phyloP scores from a whole-genome alignment of 768 basidiomycete species.

The Boletus tomentosulus region DNA sequence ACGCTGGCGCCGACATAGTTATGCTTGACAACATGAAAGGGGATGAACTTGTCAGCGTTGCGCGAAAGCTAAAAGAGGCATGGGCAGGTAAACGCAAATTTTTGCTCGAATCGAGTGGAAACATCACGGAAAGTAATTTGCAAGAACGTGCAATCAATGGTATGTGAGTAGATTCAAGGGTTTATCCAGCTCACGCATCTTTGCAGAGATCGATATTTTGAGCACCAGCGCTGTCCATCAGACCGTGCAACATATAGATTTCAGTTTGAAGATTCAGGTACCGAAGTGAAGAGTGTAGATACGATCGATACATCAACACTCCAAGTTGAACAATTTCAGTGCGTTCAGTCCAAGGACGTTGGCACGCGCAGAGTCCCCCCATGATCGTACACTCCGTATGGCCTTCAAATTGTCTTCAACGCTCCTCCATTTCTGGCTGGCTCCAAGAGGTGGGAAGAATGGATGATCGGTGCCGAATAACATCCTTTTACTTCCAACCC shows the following conservation, averaged over 20 bases:
- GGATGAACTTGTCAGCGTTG: slow-evolving; percentile 59
- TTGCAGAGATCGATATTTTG: slow-evolving; percentile 86
- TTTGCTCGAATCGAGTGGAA: slow-evolving; percentile 90
- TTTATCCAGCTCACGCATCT: slow-evolving; percentile 1
- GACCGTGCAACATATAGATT: slow-evolving; percentile 91
- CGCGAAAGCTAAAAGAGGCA: slow-evolving; percentile 66
- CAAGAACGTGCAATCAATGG: slow-evolving; percentile 78
- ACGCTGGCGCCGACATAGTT: slow-evolving; percentile 89
- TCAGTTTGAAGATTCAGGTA: slow-evolving; percentile 91
- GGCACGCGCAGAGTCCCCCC: slow-evolving; percentile 51
- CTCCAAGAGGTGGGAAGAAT: slow-evolving; percentile 79
- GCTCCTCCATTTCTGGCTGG: slow-evolving; percentile 73
- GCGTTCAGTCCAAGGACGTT: slow-evolving; percentile 74
- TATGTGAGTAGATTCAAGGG: slow-evolving; percentile 30
- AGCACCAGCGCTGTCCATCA: slow-evolving; percentile 90
- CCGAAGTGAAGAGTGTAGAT: slow-evolving; percentile 34
- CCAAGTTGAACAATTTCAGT: slow-evolving; percentile 59
- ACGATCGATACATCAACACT: slow-evolving; percentile 15
- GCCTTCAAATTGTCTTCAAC: slow-evolving; percentile 84
- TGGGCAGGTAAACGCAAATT: slow-evolving; percentile 84
- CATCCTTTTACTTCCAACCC: slow-evolving; percentile 54
- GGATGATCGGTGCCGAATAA: slow-evolving; percentile 88
- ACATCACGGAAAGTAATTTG: slow-evolving; percentile 86
- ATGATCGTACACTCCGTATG: slow-evolving; percentile 43
- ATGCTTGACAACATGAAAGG: slow-evolving; percentile 96